A percentile compares a stretch with the other conserved stretches of the same genome.
These are phyloP conservation scores for Phytophthora meadii DNA, from an alignment of 352 stramenopile species.

Conservation along the genomic window DNA sequence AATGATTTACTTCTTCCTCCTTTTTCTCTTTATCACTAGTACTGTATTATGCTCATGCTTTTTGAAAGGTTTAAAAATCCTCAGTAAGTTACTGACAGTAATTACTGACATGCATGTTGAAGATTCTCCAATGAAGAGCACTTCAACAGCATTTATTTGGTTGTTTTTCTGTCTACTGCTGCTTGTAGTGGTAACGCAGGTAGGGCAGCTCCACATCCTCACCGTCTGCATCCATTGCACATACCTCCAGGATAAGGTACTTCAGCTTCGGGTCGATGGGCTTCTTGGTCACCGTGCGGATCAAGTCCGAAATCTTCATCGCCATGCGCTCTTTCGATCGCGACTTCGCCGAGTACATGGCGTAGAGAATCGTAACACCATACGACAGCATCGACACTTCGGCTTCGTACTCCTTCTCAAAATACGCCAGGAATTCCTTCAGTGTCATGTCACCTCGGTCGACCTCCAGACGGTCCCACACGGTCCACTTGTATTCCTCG, in stretches of 20 bases:
- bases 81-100: too few relatives aligned
- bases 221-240: constrained; percentile 95
- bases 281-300: constrained; percentile 97
- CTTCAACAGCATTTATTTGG: background rate
- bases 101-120: constrained; percentile 17
- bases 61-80: too few relatives aligned
- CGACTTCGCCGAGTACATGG: constrained; percentile 90
- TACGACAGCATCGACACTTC: constrained; percentile 99
- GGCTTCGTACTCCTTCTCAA: constrained; percentile 96
- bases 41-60: too few relatives aligned
- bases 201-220: constrained; percentile 97
- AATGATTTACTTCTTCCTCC: constrained; percentile 1
- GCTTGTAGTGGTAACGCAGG: constrained; percentile 89
- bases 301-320: constrained; percentile 97
- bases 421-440: constrained; percentile 95
- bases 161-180: constrained; percentile 29
- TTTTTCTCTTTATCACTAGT: background rate
- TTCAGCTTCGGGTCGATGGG: constrained; percentile 94
- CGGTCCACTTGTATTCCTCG: constrained; percentile 97
- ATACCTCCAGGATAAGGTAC: constrained; percentile 97
- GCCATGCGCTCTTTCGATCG: constrained; percentile 94
- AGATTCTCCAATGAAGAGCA: background rate
- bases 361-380: constrained; percentile 92
- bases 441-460: constrained; percentile 97
- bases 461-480: constrained; percentile 97